phyloP scores from a whole-genome alignment of 2,329 filamentous ascomycete species.

The Zasmidium angulare region DNA sequence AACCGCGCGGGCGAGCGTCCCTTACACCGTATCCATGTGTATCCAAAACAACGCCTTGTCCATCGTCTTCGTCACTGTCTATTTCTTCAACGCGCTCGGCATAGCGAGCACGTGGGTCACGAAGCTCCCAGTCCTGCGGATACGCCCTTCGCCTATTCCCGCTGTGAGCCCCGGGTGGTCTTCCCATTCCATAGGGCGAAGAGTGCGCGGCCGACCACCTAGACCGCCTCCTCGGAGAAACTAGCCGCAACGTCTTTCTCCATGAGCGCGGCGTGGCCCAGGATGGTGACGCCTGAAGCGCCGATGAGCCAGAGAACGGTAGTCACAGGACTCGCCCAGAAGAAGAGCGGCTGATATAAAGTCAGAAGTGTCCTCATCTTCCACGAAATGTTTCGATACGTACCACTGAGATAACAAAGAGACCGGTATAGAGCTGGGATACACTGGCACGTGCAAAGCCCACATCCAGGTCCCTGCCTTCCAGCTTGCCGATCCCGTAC shows the following conservation, averaged over 20 bases:
- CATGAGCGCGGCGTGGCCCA: slow-evolving; percentile 71
- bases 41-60: slow-evolving; percentile 45
- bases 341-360: slow-evolving; percentile 61
- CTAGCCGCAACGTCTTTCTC: slow-evolving; percentile 76
- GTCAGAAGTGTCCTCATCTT: not conserved
- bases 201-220: slow-evolving; percentile 98
- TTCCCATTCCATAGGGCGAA: slow-evolving; percentile 92
- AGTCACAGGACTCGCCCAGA: slow-evolving; percentile 79
- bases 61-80: slow-evolving; percentile 55
- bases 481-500: slow-evolving; percentile 87
- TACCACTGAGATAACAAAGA: slow-evolving; percentile 73
- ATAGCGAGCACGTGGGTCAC: slow-evolving; percentile 36
- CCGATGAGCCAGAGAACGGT: slow-evolving; percentile 95
- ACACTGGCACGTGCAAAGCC: slow-evolving; percentile 80
- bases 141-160: slow-evolving; percentile 55
- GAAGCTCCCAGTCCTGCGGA: slow-evolving; percentile 44
- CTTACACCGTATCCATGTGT: slow-evolving; percentile 35
- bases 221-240: slow-evolving; percentile 99
- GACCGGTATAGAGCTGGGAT: slow-evolving; percentile 89
- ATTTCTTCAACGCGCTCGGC: slow-evolving; percentile 64
- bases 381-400: not conserved
- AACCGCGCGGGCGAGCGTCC: slow-evolving; percentile 28
- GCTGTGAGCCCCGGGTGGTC: slow-evolving; percentile 76
- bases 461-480: slow-evolving; percentile 83
- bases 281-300: slow-evolving; percentile 86